These are phyloP conservation scores for Fusarium pilosicola DNA, from an alignment of 2,329 filamentous ascomycete species.

Conservation along the genomic window DNA sequence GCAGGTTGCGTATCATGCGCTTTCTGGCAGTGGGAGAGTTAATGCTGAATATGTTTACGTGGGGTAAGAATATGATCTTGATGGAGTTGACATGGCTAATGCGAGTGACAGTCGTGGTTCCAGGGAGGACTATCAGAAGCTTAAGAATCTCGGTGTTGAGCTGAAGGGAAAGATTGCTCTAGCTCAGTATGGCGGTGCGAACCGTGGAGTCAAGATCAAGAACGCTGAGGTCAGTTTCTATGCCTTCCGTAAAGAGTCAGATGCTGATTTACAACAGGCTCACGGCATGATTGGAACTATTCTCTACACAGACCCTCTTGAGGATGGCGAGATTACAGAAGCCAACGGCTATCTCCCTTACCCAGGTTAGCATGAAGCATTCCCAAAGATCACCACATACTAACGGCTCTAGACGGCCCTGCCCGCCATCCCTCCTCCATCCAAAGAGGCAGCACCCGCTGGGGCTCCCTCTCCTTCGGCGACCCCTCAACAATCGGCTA, in stretches of 20 bases:
- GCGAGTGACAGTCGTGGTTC: not conserved
- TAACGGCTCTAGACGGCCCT: constrained; percentile 16
- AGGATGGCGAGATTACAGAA: constrained; percentile 31
- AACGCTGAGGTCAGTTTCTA: constrained; percentile 33
- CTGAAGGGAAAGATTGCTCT: constrained; percentile 23
- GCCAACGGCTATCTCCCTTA: constrained; percentile 23
- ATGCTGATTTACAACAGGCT: not conserved
- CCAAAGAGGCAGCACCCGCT: constrained; percentile 31
- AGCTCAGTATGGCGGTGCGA: constrained; percentile 14
- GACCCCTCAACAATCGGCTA: constrained; percentile 37
- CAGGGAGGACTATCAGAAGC: constrained; percentile 13
- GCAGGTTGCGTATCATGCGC: constrained; percentile 14
- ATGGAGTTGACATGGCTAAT: accelerated
- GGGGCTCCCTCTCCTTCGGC: constrained; percentile 32
- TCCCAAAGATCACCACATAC: accelerated
- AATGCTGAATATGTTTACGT: constrained; percentile 32
- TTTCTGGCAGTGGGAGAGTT: constrained; percentile 1
- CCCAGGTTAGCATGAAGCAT: not conserved
- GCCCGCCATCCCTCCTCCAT: constrained; percentile 32
- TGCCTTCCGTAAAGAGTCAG: no score
- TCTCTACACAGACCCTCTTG: constrained; percentile 13
- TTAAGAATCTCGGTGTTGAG: constrained; percentile 19
- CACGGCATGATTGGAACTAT: constrained; percentile 29
- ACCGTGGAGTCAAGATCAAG: constrained; percentile 33
- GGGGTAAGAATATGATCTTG: not conserved